Evolutionary conservation across 768 basidiomycete genomes (phyloP).

Genomic region (Xanthoconium stramineum): DNA sequence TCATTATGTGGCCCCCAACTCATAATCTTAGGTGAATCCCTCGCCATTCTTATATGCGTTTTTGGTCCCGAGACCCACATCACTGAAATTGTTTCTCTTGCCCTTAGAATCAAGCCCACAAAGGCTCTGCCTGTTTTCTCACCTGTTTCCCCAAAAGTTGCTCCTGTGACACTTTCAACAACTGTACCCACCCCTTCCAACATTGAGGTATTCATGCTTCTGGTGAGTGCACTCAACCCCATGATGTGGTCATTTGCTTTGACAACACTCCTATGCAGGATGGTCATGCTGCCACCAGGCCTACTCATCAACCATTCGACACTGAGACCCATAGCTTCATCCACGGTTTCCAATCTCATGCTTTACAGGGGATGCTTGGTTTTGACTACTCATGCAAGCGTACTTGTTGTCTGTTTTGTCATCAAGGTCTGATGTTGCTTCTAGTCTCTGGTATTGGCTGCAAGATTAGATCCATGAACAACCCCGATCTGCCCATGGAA

Average conservation of each 20-base stretch:
- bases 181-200: constrained; percentile 39
- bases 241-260: constrained; percentile 91
- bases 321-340: constrained; percentile 93
- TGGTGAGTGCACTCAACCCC: constrained; percentile 77
- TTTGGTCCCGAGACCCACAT: constrained; percentile 99
- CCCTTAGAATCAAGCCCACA: constrained; percentile 66
- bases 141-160: constrained; percentile 38
- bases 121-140: constrained; percentile 33
- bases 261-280: constrained; percentile 37
- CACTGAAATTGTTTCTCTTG: constrained; percentile 97
- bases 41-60: constrained; percentile 95
- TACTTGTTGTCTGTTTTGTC: constrained; percentile 21
- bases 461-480: constrained; percentile 99
- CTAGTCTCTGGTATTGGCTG: constrained; percentile 96
- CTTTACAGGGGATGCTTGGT: constrained; percentile 98
- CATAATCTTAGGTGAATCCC: constrained; percentile 61
- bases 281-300: constrained; percentile 47
- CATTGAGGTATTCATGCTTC: constrained; percentile 70
- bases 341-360: constrained; percentile 97
- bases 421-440: constrained; percentile 4
- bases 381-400: constrained; percentile 99
- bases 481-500: constrained; percentile 90
- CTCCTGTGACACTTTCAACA: constrained; percentile 29
- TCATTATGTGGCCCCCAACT: not conserved
- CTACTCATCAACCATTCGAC: constrained; percentile 90